Base-by-base conservation (phyloP, 306 rosid species). In the Lathyrus sativus region DNA sequence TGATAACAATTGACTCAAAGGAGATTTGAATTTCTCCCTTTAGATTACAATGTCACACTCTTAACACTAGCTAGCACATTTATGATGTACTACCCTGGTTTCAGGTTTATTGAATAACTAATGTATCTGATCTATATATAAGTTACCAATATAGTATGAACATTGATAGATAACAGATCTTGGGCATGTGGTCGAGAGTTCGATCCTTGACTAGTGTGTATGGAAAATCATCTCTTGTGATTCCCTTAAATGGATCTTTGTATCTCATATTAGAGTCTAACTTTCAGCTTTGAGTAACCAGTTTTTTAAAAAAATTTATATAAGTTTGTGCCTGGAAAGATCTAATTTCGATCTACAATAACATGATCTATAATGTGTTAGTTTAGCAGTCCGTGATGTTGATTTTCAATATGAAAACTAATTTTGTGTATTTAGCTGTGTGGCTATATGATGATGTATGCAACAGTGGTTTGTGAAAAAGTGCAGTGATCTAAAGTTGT, bases 401-500 rank as follows among this genome's bases (percentile, higher is more conserved):
- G 56, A 2, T 53, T 33, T 53, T 71, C 77, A 43, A 31, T 17
- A 39, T 33, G 63, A 56, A 15, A 59, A 15, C 17, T 74, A 81
- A 71, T 0, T 79, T 42, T 11, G 39, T 67, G 74, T 43, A 78
- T 19, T 70, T 22, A 66, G 54, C 54, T 33, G 41, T 29, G 54
- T 19, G 65, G 7, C 54, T 72, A 6, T 11, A 49, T 37, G 41
- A 72, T 61, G 65, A 19, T 62, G 7, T 53, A 29, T 53, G 41
- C 65, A 63, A 46, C 17, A 9, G 37, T 42, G 49, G 14, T 60
- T 49, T 60, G 65, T 38, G 72, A 58, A 7, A 28, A 33, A 2
- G 59, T 51, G 11, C 11, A 44, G 38, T 28, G 51, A 44, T 28
- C 73, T 72, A 24, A 73, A 26, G 10, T 56, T 59, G 67, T 46